Conservation (phyloP, 805 yeast genomes). For the Ogataea siamensis region DNA sequence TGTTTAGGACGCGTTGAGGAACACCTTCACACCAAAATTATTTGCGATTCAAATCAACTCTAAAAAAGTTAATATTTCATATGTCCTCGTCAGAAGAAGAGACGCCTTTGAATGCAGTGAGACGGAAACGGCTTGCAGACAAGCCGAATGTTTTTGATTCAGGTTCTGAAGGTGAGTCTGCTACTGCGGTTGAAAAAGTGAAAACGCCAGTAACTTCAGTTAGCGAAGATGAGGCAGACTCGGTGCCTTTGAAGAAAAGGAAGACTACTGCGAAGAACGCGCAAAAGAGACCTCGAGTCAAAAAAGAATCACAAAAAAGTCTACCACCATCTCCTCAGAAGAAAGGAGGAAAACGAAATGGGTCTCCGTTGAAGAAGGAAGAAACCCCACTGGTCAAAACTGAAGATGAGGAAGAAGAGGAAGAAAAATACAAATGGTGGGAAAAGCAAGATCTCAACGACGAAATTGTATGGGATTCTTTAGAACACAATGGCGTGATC, state of each 20-base stretch:
- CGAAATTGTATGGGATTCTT: constrained; percentile 78
- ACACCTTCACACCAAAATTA: constrained; percentile 7
- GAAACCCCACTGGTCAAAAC: constrained; percentile 20
- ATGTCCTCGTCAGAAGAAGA: constrained; percentile 26
- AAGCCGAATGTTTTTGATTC: constrained; percentile 3
- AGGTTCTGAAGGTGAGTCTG: constrained; percentile 15
- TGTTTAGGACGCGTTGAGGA: constrained; percentile 10
- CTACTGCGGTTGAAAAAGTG: neutral
- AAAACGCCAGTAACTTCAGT: constrained; percentile 21
- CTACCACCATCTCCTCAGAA: constrained; percentile 5
- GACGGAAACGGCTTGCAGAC: constrained; percentile 7
- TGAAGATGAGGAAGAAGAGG: constrained; percentile 47
- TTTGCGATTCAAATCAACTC: neutral
- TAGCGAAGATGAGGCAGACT: constrained; percentile 21
- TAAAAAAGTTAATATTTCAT: constrained; percentile 4
- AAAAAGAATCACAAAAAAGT: constrained; percentile 14
- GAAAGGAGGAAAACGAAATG: constrained; percentile 4
- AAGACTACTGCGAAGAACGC: constrained; percentile 7
- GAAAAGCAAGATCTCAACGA: constrained; percentile 72
- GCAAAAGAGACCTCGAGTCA: constrained; percentile 18
- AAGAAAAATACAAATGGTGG: constrained; percentile 77
- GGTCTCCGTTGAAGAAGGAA: constrained; percentile 14
- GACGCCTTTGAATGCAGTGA: constrained; percentile 12
- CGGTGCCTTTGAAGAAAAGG: constrained; percentile 16
- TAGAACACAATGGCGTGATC: constrained; percentile 86